These are phyloP conservation scores for Botrytis porri DNA, from an alignment of 2,329 filamentous ascomycete species.

Conservation along the genomic window DNA sequence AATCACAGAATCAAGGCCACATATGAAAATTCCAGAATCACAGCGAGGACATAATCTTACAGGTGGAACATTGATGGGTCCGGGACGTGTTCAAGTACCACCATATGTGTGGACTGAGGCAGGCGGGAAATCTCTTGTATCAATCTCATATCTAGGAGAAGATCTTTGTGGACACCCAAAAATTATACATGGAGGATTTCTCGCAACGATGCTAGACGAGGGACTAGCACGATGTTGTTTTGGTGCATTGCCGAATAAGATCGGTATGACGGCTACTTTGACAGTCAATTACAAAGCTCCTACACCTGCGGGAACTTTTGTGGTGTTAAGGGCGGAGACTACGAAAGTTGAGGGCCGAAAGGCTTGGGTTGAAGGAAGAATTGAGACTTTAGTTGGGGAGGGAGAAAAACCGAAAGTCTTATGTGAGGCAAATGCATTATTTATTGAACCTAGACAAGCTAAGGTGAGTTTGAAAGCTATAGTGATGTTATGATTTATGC, in stretches of 20 bases:
- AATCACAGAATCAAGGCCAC: constrained; percentile 75
- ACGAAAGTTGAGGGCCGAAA: constrained; percentile 87
- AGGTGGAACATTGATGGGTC: constrained; percentile 72
- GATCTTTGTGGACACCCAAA: constrained; percentile 86
- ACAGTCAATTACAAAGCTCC: constrained; percentile 81
- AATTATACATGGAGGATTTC: constrained; percentile 83
- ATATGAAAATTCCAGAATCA: constrained; percentile 75
- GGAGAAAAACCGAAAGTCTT: constrained; percentile 64
- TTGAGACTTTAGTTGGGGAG: constrained; percentile 71
- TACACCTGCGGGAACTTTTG: constrained; percentile 68
- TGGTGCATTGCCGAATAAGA: constrained; percentile 78
- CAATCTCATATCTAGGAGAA: constrained; percentile 72
- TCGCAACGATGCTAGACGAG: constrained; percentile 93
- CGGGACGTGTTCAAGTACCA: constrained; percentile 74
- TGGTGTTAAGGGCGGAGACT: constrained; percentile 77
- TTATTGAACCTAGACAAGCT: constrained; percentile 83
- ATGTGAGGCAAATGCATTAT: constrained; percentile 81
- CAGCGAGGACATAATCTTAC: constrained; percentile 76
- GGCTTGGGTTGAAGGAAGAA: constrained; percentile 85
- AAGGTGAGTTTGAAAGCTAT: constrained; percentile 40
- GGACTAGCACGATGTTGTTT: constrained; percentile 86
- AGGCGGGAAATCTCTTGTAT: constrained; percentile 65
- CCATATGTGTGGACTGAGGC: constrained; percentile 74
- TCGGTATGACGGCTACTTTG: constrained; percentile 82
- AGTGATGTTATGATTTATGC: neutral